Percentiles rank a stretch among this genome's conserved stretches.
phyloP scores from a whole-genome alignment of 192 early-diverging fungal genomes.

The Umbelopsis vinacea region DNA sequence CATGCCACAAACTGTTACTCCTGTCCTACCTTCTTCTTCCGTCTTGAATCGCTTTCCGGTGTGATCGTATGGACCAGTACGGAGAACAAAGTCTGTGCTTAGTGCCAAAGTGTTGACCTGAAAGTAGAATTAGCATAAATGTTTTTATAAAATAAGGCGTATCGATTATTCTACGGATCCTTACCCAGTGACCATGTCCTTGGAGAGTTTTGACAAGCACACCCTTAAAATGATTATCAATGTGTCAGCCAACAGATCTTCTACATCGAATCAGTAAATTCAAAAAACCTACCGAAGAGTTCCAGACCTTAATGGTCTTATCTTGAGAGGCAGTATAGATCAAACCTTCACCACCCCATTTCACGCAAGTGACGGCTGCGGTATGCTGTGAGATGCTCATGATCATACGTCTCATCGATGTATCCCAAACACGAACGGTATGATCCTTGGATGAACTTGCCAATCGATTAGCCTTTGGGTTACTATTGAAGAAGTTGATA shows the following conservation, averaged over 20 bases:
- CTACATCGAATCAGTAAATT: neutral
- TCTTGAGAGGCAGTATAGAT: conserved; percentile 93
- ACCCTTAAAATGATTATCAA: conserved; percentile 52
- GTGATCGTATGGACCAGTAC: conserved; percentile 92
- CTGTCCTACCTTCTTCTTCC: conserved; percentile 57
- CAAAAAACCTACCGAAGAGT: conserved; percentile 46
- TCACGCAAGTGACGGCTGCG: conserved; percentile 89
- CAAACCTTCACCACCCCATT: conserved; percentile 95
- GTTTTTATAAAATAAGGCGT: too few species aligned
- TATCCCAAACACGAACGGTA: conserved; percentile 94
- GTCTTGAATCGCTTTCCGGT: conserved; percentile 64
- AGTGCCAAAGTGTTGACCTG: conserved; percentile 81
- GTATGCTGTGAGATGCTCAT: conserved; percentile 90
- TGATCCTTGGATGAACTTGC: conserved; percentile 93
- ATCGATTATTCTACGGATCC: too few species aligned
- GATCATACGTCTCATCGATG: conserved; percentile 69
- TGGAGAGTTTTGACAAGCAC: conserved; percentile 81
- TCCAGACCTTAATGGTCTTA: conserved; percentile 97
- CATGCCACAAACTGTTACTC: neutral
- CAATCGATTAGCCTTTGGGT: conserved; percentile 76
- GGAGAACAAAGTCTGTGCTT: conserved; percentile 87
- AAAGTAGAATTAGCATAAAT: too few species aligned
- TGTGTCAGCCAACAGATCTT: neutral
- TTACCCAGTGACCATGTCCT: conserved; percentile 97
- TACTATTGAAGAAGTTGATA: conserved; percentile 44